A percentile compares a stretch with the other conserved stretches of the same genome.
Evolutionary conservation across 306 rosid species (phyloP).

Genomic region (Glycyrrhiza uralensis): DNA sequence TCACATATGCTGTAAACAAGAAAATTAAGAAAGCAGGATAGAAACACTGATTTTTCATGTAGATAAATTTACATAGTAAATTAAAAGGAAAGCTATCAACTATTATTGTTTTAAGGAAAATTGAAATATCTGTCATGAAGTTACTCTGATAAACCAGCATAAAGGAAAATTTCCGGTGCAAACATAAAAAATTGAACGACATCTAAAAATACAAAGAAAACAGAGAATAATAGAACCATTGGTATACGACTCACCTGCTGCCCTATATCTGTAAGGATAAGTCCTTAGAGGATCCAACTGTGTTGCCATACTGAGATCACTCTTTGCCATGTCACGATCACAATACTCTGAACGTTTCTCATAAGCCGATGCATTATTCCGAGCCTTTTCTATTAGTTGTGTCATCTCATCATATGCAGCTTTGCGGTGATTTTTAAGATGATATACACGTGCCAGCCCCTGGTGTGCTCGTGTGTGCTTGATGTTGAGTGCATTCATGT

Average conservation of each 20-base stretch:
- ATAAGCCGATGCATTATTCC: constrained; percentile 81
- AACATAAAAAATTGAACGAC: neutral
- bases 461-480: constrained; percentile 95
- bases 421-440: constrained; percentile 71
- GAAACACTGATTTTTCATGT: neutral
- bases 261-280: constrained; percentile 93
- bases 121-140: neutral
- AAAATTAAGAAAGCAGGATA: neutral
- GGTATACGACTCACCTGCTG: constrained; percentile 64
- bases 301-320: constrained; percentile 74
- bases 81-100: neutral
- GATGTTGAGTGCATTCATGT: constrained; percentile 80
- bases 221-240: neutral
- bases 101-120: neutral
- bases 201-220: neutral
- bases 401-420: constrained; percentile 97
- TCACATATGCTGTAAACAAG: neutral
- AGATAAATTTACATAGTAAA: no score
- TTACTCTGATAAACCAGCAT: neutral
- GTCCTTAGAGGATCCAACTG: constrained; percentile 84
- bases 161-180: neutral
- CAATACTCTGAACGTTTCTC: constrained; percentile 95
- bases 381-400: constrained; percentile 81
- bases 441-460: constrained; percentile 88
- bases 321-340: constrained; percentile 94